Evolutionary conservation across 768 basidiomycete species (phyloP).

Genomic region (Pulveroboletus frians): DNA sequence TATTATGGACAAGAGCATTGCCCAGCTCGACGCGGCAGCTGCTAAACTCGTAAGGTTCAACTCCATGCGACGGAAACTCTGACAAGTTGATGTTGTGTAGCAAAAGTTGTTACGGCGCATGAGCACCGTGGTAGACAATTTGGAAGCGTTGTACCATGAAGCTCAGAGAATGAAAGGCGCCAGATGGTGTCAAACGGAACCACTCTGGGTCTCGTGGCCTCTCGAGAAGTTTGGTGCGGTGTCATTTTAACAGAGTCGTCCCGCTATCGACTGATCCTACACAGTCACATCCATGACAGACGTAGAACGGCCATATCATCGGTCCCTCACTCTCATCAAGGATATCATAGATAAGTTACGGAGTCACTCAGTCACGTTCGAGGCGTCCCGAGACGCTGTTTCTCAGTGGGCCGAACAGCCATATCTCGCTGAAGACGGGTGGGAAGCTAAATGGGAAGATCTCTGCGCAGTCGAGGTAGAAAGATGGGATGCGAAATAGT

Average conservation of each 20-base stretch:
- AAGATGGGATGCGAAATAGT: constrained; percentile 48
- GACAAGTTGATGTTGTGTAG: constrained; percentile 32
- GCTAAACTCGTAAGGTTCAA: constrained; percentile 55
- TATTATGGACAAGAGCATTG: constrained; percentile 62
- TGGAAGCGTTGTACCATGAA: constrained; percentile 63
- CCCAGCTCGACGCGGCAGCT: constrained; percentile 53
- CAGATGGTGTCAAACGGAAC: constrained; percentile 64
- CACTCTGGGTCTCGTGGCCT: constrained; percentile 80
- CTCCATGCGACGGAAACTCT: background rate
- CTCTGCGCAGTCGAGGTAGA: constrained; percentile 74
- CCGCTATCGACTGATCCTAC: background rate
- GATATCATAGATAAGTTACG: constrained; percentile 55
- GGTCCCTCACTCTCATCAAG: constrained; percentile 53
- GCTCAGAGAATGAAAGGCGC: constrained; percentile 69
- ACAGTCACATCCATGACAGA: constrained; percentile 52
- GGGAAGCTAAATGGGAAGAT: constrained; percentile 74
- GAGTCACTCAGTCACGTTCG: constrained; percentile 63
- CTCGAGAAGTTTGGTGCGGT: constrained; percentile 69
- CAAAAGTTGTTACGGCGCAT: constrained; percentile 68
- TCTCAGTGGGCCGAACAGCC: constrained; percentile 67
- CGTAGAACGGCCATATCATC: constrained; percentile 60
- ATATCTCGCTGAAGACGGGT: constrained; percentile 59
- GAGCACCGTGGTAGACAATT: constrained; percentile 53
- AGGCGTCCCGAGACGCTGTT: constrained; percentile 58
- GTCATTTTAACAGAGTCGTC: background rate